Evolutionary conservation across 768 basidiomycete genomes (phyloP), one percentile per base, ranked within the genome.

Genomic region (Agrocybe pediades): DNA sequence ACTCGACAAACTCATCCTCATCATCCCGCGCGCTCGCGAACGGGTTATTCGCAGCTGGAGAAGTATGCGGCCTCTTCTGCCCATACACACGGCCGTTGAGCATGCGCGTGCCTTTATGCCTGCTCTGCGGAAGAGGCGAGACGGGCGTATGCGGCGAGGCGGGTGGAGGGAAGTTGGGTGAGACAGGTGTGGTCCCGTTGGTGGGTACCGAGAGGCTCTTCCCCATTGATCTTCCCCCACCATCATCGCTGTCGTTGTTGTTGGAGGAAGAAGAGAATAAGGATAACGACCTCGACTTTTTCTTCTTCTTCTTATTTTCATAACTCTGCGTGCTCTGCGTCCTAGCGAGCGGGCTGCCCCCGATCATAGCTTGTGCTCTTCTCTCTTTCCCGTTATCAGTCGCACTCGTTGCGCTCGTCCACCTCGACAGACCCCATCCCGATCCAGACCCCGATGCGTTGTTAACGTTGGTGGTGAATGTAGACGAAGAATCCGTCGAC

Each of bases 1-100:
- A 95, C 68, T 95, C 93, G 15, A 93, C 90, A 60, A 95, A 95
- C 65, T 88, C 88, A 26, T 88, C 88, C 56, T 91, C 89, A 0
- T 85, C 81, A 24, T 85, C 84, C 4, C 77, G 75, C 13, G 76
- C 84, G 53, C 77, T 85, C 6, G 81, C 86, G 58, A 90, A 90
- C 0, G 79, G 84, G 62, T 90, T 85, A 5, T 71, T 68, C 46
- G 71, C 71, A 9, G 63, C 49, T 9, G 64, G 56, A n/a, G 51
- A 39, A 17, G 49, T 36, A 36, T 36, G 33, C 3, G 33, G 33
- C 11, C 33, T 4, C n/a, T 36, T 36, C 11, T 36, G 33, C 5
- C 33, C 33, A 36, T 36, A 36, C 33, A 36, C 33, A 26, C 6
- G 41, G 46, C 29, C 73, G 70, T 54, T 70, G n/a, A n/a, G n/a